A percentile compares a stretch with the other conserved stretches of the same genome.
phyloP scores from a whole-genome alignment of 306 rosid genomes.

The Lablab purpureus region DNA sequence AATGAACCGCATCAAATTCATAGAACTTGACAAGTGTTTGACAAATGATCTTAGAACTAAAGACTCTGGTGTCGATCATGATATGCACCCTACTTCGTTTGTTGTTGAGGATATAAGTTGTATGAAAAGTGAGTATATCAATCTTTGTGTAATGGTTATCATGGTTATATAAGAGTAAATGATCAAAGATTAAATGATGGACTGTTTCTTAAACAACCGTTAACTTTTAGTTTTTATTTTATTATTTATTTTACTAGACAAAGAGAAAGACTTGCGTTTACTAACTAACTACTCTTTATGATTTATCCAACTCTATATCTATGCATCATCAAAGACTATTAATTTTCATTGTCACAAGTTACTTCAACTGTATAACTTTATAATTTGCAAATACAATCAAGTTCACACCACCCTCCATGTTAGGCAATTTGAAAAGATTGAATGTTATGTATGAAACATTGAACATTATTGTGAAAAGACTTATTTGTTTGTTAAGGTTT shows the following conservation, averaged over 20 bases:
- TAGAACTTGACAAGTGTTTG: too few relatives aligned
- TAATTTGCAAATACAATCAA: slow-evolving; percentile 26
- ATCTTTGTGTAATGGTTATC: not conserved
- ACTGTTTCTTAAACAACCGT: too few relatives aligned
- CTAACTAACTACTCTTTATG: too few relatives aligned
- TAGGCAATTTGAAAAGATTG: slow-evolving; percentile 9
- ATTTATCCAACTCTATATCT: too few relatives aligned
- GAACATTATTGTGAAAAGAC: slow-evolving; percentile 25
- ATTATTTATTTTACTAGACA: slow-evolving; percentile 4
- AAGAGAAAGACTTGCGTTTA: not conserved
- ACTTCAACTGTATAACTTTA: not conserved
- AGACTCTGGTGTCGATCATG: too few relatives aligned
- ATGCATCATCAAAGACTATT: not conserved
- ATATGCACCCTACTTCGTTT: too few relatives aligned
- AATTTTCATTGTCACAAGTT: too few relatives aligned
- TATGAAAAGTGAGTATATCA: slow-evolving; percentile 70
- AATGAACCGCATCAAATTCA: too few relatives aligned
- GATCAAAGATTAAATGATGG: slow-evolving; percentile 8
- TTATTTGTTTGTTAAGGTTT: slow-evolving; percentile 10
- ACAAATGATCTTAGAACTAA: too few relatives aligned
- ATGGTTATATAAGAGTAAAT: not conserved
- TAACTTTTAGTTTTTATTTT: too few relatives aligned
- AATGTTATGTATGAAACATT: slow-evolving; percentile 22
- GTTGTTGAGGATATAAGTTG: slow-evolving; percentile 67
- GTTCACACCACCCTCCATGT: slow-evolving; percentile 19